Percentiles rank a stretch among this genome's conserved stretches.
Evolutionary conservation across 306 rosid species (phyloP).

Genomic region (Mimosa pudica): DNA sequence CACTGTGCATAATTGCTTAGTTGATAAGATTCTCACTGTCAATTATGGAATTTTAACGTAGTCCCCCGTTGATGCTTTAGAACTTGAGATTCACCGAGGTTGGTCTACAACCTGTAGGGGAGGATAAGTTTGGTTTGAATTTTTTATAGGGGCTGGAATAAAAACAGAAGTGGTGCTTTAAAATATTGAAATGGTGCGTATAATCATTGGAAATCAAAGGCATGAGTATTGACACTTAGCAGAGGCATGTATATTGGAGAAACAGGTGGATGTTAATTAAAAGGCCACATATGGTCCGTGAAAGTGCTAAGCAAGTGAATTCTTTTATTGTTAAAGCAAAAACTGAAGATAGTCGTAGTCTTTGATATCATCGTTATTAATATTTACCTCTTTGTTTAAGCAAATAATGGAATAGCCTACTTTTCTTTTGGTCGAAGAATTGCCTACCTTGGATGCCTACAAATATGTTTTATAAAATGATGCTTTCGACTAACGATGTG

Average conservation of each 20-base stretch:
- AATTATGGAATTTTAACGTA: neutral
- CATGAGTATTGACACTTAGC: neutral
- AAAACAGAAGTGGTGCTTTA: neutral
- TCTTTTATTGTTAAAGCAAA: too few relatives aligned
- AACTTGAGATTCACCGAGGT: neutral
- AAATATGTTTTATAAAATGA: neutral
- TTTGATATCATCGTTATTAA: neutral
- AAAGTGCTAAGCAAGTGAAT: neutral
- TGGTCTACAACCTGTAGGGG: too few relatives aligned
- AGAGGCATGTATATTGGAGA: neutral
- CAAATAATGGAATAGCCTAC: neutral
- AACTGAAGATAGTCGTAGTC: neutral
- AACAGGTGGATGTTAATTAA: neutral
- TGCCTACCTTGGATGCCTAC: neutral
- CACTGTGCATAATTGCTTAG: constrained; percentile 8
- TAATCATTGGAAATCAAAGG: neutral
- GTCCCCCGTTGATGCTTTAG: neutral
- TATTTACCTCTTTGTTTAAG: neutral
- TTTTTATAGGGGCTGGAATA: neutral
- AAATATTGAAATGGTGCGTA: constrained; percentile 12
- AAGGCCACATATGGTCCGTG: constrained; percentile 7
- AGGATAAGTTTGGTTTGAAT: constrained; percentile 1
- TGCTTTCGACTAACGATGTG: constrained; percentile 19
- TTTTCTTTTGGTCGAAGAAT: too few relatives aligned
- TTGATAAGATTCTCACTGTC: neutral